Conservation (phyloP, 2,329 filamentous ascomycete species). For the Aspergillus sojae region DNA sequence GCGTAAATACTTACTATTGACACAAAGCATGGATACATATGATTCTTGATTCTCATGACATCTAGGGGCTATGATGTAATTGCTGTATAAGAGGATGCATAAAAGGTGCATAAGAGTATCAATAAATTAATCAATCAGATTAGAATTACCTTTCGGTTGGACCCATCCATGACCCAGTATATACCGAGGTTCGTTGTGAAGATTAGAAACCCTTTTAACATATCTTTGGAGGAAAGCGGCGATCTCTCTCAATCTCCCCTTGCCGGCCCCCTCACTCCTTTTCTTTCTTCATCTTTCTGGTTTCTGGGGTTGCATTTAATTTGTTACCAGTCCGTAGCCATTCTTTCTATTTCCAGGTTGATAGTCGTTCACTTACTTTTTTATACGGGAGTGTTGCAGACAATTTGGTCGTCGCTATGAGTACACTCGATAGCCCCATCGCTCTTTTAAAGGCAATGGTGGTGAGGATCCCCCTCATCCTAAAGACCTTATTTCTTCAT, state of each 20-base stretch:
- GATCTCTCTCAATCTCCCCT: background rate
- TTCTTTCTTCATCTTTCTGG: background rate
- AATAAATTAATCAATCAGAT: background rate
- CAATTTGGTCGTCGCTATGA: conserved; percentile 23
- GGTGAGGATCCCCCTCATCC: conserved; percentile 43
- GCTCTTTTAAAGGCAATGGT: conserved; percentile 42
- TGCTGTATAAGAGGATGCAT: background rate
- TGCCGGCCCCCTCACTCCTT: background rate
- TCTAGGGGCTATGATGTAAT: background rate
- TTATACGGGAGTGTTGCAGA: background rate
- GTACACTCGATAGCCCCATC: conserved; percentile 24
- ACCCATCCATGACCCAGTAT: background rate
- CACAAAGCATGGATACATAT: background rate
- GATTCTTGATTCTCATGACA: background rate
- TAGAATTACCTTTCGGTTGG: background rate
- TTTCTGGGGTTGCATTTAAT: too few species aligned
- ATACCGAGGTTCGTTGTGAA: background rate
- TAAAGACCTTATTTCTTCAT: conserved; percentile 47
- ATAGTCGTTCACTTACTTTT: background rate
- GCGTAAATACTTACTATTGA: background rate
- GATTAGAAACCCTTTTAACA: background rate
- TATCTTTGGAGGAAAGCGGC: background rate
- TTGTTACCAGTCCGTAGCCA: background rate
- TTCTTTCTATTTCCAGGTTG: background rate
- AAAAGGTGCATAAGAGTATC: background rate